Evolutionary conservation across 2,329 filamentous ascomycete genomes (phyloP).

Genomic region (Nemania bipapillata): DNA sequence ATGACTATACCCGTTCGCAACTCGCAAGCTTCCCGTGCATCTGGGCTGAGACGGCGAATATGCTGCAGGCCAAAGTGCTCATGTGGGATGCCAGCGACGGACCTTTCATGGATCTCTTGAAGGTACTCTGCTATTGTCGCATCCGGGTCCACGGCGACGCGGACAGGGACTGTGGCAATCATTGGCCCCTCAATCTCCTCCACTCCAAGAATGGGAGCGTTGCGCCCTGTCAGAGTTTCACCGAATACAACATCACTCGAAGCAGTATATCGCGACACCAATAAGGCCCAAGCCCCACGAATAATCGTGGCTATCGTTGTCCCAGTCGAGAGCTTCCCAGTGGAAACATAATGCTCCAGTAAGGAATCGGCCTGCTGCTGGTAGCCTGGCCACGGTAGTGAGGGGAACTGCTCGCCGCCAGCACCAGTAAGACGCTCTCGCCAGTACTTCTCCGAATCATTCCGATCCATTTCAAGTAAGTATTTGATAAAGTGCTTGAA

Average conservation of each 20-base stretch:
- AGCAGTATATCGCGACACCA: conserved; percentile 64
- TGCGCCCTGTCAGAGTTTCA: conserved; percentile 68
- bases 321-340: conserved; percentile 51
- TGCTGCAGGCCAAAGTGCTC: conserved; percentile 72
- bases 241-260: conserved; percentile 67
- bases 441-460: conserved; percentile 60
- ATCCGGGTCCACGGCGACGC: conserved; percentile 59
- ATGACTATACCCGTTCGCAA: conserved; percentile 66
- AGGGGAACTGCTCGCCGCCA: conserved; percentile 60
- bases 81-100: conserved; percentile 68
- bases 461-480: conserved; percentile 55
- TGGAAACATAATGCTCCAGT: conserved; percentile 63
- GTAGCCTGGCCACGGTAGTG: conserved; percentile 60
- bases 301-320: conserved; percentile 67
- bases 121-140: conserved; percentile 63
- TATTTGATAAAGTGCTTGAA: conserved; percentile 65
- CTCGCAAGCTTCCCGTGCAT: conserved; percentile 66
- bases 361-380: conserved; percentile 64
- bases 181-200: conserved; percentile 69
- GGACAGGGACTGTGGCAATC: conserved; percentile 69
- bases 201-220: conserved; percentile 59
- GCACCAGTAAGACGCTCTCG: conserved; percentile 58
- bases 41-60: conserved; percentile 66
- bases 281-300: conserved; percentile 68
- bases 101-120: conserved; percentile 65